Conservation (phyloP, 148 eudicot genomes). For the Chenopodium album region DNA sequence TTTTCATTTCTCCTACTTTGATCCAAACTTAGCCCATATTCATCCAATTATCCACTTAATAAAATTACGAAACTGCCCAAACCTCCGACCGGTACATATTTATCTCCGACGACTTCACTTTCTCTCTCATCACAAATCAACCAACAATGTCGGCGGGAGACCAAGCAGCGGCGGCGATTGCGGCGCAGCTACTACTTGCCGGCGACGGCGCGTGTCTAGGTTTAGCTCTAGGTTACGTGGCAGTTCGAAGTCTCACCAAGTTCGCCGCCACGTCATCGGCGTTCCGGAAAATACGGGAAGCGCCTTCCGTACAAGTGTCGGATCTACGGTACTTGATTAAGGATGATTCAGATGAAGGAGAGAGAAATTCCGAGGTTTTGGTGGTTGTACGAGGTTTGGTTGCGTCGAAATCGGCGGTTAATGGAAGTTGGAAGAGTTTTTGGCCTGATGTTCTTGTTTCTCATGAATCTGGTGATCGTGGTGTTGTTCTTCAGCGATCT, state of each 20-base stretch:
- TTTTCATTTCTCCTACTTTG: neutral
- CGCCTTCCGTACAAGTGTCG: constrained; percentile 59
- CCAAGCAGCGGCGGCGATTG: constrained; percentile 53
- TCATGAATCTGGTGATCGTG: constrained; percentile 52
- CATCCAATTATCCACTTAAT: neutral
- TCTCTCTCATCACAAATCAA: neutral
- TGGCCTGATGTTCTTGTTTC: constrained; percentile 45
- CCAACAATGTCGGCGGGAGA: constrained; percentile 65
- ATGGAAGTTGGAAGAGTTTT: constrained; percentile 49
- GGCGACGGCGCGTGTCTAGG: constrained; percentile 88
- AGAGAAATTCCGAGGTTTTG: constrained; percentile 28
- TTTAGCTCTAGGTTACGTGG: constrained; percentile 60
- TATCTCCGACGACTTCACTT: neutral
- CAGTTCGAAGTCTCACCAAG: constrained; percentile 52
- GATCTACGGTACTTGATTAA: constrained; percentile 65
- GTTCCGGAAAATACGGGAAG: constrained; percentile 46
- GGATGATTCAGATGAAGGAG: constrained; percentile 28
- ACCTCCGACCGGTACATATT: constrained; percentile 6
- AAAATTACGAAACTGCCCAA: neutral
- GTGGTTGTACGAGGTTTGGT: constrained; percentile 67
- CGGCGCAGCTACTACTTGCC: constrained; percentile 52
- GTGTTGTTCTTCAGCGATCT: constrained; percentile 61
- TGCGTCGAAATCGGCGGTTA: constrained; percentile 55
- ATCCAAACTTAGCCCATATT: neutral
- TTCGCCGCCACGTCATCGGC: constrained; percentile 60